Conservation (phyloP, 2,329 filamentous ascomycete species). For the Fusarium liriodendri region DNA sequence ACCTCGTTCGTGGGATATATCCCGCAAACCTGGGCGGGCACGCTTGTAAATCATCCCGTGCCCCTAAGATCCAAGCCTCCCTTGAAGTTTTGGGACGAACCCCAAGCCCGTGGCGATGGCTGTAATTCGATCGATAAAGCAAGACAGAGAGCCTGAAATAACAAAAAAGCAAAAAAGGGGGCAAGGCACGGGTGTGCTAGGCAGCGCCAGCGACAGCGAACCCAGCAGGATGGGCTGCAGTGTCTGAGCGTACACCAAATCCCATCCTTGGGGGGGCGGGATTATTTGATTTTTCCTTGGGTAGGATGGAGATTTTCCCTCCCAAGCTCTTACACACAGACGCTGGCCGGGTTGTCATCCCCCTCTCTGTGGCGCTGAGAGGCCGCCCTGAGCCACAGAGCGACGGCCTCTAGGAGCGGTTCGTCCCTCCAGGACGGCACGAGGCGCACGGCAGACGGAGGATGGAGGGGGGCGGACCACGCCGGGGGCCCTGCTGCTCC, state of each 20-base stretch:
- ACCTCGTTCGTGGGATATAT: not conserved
- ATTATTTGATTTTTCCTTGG: conserved; percentile 21
- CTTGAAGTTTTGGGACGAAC: not conserved
- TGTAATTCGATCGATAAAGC: not conserved
- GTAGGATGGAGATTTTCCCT: conserved; percentile 1
- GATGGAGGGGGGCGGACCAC: conserved; percentile 1
- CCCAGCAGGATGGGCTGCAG: conserved; percentile 27
- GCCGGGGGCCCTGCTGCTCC: not conserved
- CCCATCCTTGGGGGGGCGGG: conserved; percentile 11
- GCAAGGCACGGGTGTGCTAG: not conserved
- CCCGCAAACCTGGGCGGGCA: not conserved
- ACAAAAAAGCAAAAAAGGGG: conserved; percentile 2
- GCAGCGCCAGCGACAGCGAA: conserved; percentile 15
- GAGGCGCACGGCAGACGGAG: conserved; percentile 23
- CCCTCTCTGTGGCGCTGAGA: not conserved
- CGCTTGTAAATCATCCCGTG: conserved; percentile 1
- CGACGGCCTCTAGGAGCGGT: conserved; percentile 19
- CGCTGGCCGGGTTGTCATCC: conserved; percentile 3
- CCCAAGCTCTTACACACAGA: conserved; percentile 19
- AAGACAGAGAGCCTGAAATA: conserved; percentile 11
- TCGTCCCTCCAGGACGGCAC: conserved; percentile 25
- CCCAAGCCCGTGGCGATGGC: not conserved
- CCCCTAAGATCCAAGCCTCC: not conserved
- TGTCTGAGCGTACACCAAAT: conserved; percentile 36
- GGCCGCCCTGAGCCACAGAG: not conserved